Evolutionary conservation across 1,284 basidiomycete genomes (phyloP), one percentile per base, ranked within the genome.

Genomic region (Leccinum griseonigrum): DNA sequence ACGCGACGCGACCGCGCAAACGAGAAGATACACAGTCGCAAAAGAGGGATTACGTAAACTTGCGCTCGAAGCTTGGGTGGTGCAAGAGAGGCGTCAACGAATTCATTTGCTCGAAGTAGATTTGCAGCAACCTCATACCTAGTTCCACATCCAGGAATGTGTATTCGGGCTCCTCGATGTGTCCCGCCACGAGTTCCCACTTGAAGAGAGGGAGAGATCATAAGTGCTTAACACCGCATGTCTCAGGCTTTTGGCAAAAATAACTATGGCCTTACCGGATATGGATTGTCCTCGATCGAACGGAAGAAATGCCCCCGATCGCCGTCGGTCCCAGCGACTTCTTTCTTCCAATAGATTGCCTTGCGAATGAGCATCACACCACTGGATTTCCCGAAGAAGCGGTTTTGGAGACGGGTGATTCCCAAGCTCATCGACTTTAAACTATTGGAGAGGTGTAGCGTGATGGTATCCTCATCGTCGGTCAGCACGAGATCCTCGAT

Each of bases 321-420:
- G 11, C 60, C 59, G 3, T 71, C 64, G 58, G 68, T 53, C 64
- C 82, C 81, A 1, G 80, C 79, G 29, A 78, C 82, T 63, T 86
- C 83, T 46, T 84, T 81, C 70, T 89, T 91, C 18, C 91, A 74
- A 59, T 86, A 83, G 28, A 90, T 80, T 14, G 90, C 86, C 2
- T 83, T 81, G 50, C 84, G 83, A 53, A 92, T 76, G 10, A 92
- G 80, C 75, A 84, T 84, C 1, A 85, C 81, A 3, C 85, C 84
- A 57, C 88, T 91, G 1, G 87, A 87, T 68, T 90, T 88, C 1
- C 90, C 90, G 64, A 88, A 87, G 73, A 89, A 92, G 10, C 87
- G 78, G 38, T 78, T 75, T 2, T 78, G 71, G 3, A 65, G 72
- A 3, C 63, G 64, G 0, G 77, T 73, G 29, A 11, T 26, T 48